These are phyloP conservation scores for Colletotrichum sansevieriae DNA, from an alignment of 2,329 filamentous ascomycete species.

Conservation along the genomic window DNA sequence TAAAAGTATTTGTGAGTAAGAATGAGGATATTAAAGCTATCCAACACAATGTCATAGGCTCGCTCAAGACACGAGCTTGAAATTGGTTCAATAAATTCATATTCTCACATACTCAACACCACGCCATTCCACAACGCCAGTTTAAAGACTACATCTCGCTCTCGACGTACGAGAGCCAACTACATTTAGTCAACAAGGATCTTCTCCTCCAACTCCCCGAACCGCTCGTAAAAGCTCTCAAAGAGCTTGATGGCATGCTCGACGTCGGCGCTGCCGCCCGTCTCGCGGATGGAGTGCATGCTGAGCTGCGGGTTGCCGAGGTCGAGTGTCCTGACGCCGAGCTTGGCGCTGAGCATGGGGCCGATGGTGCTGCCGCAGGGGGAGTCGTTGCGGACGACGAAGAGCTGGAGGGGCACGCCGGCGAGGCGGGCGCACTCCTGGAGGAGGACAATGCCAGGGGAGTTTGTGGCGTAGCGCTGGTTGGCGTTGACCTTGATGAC, in stretches of 20 bases:
- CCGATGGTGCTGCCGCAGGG: constrained; percentile 97
- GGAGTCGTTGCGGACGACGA: constrained; percentile 96
- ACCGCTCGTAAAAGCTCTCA: constrained; percentile 87
- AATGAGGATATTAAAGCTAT: too few relatives aligned
- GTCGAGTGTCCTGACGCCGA: constrained; percentile 91
- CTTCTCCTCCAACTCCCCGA: constrained; percentile 83
- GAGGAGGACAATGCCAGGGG: constrained; percentile 91
- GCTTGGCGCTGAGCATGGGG: constrained; percentile 90
- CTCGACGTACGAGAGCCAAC: background rate
- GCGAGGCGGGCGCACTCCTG: constrained; percentile 84
- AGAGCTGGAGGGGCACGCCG: constrained; percentile 90
- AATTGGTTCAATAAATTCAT: background rate
- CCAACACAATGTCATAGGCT: too few relatives aligned
- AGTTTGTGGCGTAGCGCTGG: constrained; percentile 95
- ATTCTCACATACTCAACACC: constrained; percentile 10
- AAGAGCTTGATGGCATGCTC: constrained; percentile 89
- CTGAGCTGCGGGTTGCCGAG: constrained; percentile 93
- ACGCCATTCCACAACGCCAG: constrained; percentile 17
- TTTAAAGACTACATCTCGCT: background rate
- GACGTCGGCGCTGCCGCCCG: constrained; percentile 88
- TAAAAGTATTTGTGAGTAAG: too few relatives aligned
- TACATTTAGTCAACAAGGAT: constrained; percentile 80
- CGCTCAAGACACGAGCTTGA: too few relatives aligned
- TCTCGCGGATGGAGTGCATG: constrained; percentile 98
- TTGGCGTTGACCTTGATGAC: constrained; percentile 99